Evolutionary conservation across 2,329 filamentous ascomycete genomes (phyloP).

Genomic region (Ceratocystis destructans): DNA sequence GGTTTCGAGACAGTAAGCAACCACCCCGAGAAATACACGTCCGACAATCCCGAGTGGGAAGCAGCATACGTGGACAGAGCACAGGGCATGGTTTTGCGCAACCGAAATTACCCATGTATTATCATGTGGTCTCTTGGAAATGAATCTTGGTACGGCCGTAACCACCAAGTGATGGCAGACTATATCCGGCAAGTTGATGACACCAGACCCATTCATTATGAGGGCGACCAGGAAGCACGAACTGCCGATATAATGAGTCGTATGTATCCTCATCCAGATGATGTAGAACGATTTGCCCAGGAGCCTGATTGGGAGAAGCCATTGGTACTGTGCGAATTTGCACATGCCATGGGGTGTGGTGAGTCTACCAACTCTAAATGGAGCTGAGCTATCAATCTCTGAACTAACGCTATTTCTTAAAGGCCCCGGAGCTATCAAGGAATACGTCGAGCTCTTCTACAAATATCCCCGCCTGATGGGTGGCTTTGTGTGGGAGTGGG

Average conservation of each 20-base stretch:
- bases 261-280: constrained; percentile 48
- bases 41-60: constrained; percentile 47
- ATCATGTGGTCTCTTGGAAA: constrained; percentile 63
- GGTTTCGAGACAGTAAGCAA: constrained; percentile 36
- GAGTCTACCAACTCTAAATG: not conserved
- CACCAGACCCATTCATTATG: constrained; percentile 50
- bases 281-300: constrained; percentile 30
- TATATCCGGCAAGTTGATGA: constrained; percentile 44
- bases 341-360: constrained; percentile 47
- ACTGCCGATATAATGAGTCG: constrained; percentile 50
- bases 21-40: constrained; percentile 34
- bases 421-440: constrained; percentile 46
- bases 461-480: constrained; percentile 40
- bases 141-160: constrained; percentile 55
- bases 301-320: constrained; percentile 37
- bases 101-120: constrained; percentile 47
- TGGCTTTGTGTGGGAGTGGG: constrained; percentile 53
- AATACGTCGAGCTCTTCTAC: constrained; percentile 54
- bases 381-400: not conserved
- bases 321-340: constrained; percentile 42
- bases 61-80: constrained; percentile 55
- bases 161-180: constrained; percentile 54
- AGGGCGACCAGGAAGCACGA: constrained; percentile 43
- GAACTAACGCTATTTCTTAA: not conserved
- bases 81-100: constrained; percentile 47